Base-by-base conservation (phyloP, 1,139 yeast species). In the Taphrina pruni region DNA sequence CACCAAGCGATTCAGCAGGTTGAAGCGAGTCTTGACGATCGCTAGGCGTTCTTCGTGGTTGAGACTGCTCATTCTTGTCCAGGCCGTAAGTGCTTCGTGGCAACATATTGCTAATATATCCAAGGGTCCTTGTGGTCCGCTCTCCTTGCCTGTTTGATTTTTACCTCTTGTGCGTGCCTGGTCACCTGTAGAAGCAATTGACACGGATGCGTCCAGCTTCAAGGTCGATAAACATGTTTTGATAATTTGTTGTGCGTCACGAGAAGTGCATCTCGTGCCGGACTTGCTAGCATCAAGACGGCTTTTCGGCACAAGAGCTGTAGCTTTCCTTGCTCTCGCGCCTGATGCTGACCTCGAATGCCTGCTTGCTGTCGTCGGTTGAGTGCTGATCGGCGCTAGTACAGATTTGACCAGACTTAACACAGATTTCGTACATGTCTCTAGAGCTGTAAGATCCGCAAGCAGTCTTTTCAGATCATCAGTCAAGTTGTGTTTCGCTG, bases 231-330 rank as follows among this genome's bases (percentile, higher is more conserved):
- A 26, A 21, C 54, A 62, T 21, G 51, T 55, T 26, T 62, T 62
- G 51, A 54, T 43, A n/a, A 62, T 43, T 43, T 35, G 51, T n/a
- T 51, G 66, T 9, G 60, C 58, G 41, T 62, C n/a, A 2, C 66
- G 66, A 41, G 66, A n/a, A 50, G 38, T 50, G 38, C 20, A 14
- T 45, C 8, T 12, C 20, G 20, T 7, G 20, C 8, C 20, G 2
- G 20, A 45, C 20, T 45, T 45, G 20, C 48, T 12, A n/a, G n/a
- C 20, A 7, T 45, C 48, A 45, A 6, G 48, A 45, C 20, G 48
- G 48, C 20, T 17, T 17, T 45, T 45, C 48, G 48, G 9, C 8
- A 6, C n/a, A 45, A 7, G 12, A 45, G 48, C 20, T 14, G 8
- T 17, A n/a, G 4, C 20, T 17, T n/a, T 45, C 48, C 20, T 39